These are phyloP conservation scores for Tephrocybe sp. DNA, from an alignment of 768 basidiomycete genomes.

Conservation along the genomic window DNA sequence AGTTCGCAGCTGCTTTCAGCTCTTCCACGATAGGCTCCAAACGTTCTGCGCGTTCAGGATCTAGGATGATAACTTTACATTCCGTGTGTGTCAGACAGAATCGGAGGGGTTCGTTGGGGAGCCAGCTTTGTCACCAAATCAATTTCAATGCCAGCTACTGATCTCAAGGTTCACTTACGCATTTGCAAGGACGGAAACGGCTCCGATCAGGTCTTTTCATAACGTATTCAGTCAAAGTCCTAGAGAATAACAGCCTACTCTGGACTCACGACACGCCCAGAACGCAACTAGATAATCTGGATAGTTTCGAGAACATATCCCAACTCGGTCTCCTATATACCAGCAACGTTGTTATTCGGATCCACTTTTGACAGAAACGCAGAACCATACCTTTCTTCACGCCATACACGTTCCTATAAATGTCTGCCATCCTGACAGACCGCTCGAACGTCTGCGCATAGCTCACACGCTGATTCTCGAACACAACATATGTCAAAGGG, in stretches of 20 bases:
- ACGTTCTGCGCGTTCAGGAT: conserved; percentile 43
- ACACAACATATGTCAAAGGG: conserved; percentile 47
- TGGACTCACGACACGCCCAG: conserved; percentile 45
- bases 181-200: conserved; percentile 46
- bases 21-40: conserved; percentile 27
- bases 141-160: background rate
- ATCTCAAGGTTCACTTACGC: conserved; percentile 29
- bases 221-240: background rate
- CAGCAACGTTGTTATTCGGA: background rate
- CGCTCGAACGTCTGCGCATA: conserved; percentile 38
- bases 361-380: background rate
- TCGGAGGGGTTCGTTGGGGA: conserved; percentile 38
- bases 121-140: conserved; percentile 27
- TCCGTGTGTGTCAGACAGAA: conserved; percentile 46
- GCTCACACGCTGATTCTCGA: conserved; percentile 45
- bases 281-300: conserved; percentile 46
- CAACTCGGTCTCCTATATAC: conserved; percentile 39
- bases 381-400: conserved; percentile 42
- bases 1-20: conserved; percentile 29
- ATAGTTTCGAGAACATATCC: conserved; percentile 48
- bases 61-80: conserved; percentile 44
- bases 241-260: background rate
- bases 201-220: conserved; percentile 43
- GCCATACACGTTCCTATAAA: conserved; percentile 40
- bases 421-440: conserved; percentile 35